phyloP scores from a whole-genome alignment of 176 grass and related monocot species.

The Calamus simplicifolius region DNA sequence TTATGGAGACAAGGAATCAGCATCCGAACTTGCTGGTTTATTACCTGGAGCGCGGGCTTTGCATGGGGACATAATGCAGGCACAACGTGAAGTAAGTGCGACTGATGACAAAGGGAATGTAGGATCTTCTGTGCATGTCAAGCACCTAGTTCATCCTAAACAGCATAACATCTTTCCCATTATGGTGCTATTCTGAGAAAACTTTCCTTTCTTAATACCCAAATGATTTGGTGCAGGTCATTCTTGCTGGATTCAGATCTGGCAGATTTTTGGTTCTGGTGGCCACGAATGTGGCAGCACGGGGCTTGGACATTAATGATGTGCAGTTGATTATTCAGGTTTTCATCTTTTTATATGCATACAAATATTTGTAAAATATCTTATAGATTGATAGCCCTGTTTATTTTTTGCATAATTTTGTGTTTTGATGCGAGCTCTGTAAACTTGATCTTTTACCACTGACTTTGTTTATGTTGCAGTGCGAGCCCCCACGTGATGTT shows the following conservation, averaged over 20 bases:
- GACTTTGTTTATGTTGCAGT: conserved; percentile 37
- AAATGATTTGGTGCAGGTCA: conserved; percentile 43
- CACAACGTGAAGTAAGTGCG: conserved; percentile 78
- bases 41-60: conserved; percentile 79
- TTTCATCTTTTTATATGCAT: conserved; percentile 9
- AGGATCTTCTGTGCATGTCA: no score
- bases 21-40: conserved; percentile 68
- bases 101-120: background rate
- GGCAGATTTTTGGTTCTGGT: conserved; percentile 84
- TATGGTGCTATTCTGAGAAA: no score
- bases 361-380: background rate
- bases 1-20: conserved; percentile 74
- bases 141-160: no score
- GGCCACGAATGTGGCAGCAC: conserved; percentile 94
- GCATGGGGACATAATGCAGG: conserved; percentile 82
- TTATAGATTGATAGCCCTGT: background rate
- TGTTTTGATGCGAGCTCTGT: background rate
- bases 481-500: conserved; percentile 92
- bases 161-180: no score
- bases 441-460: no score
- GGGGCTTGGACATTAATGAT: conserved; percentile 88
- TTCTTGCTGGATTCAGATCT: conserved; percentile 84
- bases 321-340: conserved; percentile 97
- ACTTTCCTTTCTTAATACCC: background rate
- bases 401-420: no score